These are phyloP conservation scores for Talaromyces sp. DNA, from an alignment of 2,329 filamentous ascomycete genomes.

Conservation along the genomic window DNA sequence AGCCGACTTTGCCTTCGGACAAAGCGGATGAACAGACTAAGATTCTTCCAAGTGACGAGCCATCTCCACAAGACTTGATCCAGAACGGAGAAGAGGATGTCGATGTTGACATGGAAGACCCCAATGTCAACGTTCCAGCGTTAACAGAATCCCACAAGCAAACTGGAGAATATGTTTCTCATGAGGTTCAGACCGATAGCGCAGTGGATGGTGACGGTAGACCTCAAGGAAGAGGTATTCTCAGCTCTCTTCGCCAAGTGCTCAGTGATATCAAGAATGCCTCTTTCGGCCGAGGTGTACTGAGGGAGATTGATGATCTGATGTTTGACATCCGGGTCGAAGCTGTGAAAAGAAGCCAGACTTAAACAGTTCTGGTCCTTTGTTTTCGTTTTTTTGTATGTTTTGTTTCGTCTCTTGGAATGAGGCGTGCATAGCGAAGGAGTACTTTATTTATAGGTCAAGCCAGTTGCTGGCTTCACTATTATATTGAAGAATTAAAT, in stretches of 20 bases:
- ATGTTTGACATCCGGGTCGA: conserved; percentile 73
- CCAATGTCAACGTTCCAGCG: neutral
- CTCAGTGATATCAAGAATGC: conserved; percentile 57
- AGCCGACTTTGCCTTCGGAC: neutral
- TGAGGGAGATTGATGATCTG: conserved; percentile 69
- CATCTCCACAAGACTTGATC: neutral
- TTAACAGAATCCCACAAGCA: neutral
- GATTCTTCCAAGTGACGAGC: neutral
- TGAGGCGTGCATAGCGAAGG: conserved; percentile 9
- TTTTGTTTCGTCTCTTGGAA: neutral
- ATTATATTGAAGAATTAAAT: neutral
- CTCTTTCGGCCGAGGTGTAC: conserved; percentile 59
- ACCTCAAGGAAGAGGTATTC: conserved; percentile 34
- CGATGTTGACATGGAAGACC: conserved; percentile 1
- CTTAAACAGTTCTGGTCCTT: neutral
- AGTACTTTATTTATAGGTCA: neutral
- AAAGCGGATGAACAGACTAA: neutral
- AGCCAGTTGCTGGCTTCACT: neutral
- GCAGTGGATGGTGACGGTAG: conserved; percentile 3
- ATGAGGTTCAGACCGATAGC: conserved; percentile 12
- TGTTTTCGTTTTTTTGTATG: neutral
- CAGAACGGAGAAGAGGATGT: neutral
- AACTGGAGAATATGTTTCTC: conserved; percentile 9
- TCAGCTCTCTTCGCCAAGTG: conserved; percentile 50
- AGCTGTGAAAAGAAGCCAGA: conserved; percentile 52